Conservation (phyloP, 1,284 basidiomycete species). For the Trametes versicolor region DNA sequence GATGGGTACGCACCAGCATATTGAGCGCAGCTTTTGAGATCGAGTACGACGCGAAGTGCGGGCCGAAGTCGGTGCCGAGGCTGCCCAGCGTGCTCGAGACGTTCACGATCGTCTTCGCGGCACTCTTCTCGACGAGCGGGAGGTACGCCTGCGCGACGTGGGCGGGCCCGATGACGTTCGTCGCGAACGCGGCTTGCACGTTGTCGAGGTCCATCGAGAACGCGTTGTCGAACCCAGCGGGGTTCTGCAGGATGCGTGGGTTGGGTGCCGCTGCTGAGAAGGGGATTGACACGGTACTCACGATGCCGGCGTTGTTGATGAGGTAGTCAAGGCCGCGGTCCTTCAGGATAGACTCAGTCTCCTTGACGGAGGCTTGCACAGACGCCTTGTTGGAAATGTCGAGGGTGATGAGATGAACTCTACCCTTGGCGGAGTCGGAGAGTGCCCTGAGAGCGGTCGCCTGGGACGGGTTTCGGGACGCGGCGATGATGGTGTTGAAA, state of each 20-base stretch:
- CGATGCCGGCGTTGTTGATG: constrained; percentile 51
- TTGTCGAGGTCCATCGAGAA: constrained; percentile 37
- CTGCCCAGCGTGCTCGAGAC: constrained; percentile 43
- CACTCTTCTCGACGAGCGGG: constrained; percentile 44
- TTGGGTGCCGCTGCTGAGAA: neutral
- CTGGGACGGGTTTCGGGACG: constrained; percentile 43
- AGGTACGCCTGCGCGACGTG: constrained; percentile 45
- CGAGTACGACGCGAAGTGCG: constrained; percentile 36
- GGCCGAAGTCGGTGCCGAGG: constrained; percentile 38
- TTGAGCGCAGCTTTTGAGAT: constrained; percentile 42
- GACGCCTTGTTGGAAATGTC: constrained; percentile 41
- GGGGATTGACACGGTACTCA: constrained; percentile 23
- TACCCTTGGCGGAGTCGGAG: constrained; percentile 27
- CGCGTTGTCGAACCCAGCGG: constrained; percentile 29
- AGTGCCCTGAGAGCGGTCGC: constrained; percentile 41
- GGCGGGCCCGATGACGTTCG: constrained; percentile 47
- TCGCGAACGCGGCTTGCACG: constrained; percentile 35
- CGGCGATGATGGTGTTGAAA: constrained; percentile 46
- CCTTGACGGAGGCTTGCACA: constrained; percentile 36
- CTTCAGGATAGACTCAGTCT: constrained; percentile 38
- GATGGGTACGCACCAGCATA: neutral
- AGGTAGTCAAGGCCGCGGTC: constrained; percentile 48
- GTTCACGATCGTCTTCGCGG: constrained; percentile 47
- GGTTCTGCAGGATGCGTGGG: neutral
- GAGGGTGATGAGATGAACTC: constrained; percentile 44